Conservation (phyloP, 169 alveolate species). For the Blepharisma undulans region DNA sequence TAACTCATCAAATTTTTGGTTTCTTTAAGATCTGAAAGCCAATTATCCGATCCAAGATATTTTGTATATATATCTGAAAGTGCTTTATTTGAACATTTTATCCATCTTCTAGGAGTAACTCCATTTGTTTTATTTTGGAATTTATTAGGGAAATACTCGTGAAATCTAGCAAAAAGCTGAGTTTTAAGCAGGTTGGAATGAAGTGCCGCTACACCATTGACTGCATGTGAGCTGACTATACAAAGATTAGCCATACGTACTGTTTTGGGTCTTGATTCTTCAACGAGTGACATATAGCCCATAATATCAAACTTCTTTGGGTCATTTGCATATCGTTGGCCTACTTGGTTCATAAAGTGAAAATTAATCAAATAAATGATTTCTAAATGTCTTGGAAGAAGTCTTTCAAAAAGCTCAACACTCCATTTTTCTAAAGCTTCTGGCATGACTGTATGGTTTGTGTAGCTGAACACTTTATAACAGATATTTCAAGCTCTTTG, state of each 20-base stretch:
- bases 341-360: slow-evolving; percentile 85
- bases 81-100: slow-evolving; percentile 90
- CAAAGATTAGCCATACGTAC: slow-evolving; percentile 95
- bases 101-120: slow-evolving; percentile 95
- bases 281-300: slow-evolving; percentile 81
- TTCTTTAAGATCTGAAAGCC: slow-evolving; percentile 86
- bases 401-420: slow-evolving; percentile 85
- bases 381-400: slow-evolving; percentile 92
- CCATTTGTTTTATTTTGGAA: slow-evolving; percentile 94
- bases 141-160: slow-evolving; percentile 87
- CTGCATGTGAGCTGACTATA: slow-evolving; percentile 88
- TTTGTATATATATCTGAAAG: slow-evolving; percentile 87
- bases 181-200: slow-evolving; percentile 89
- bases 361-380: slow-evolving; percentile 90
- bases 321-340: slow-evolving; percentile 56
- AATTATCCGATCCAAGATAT: slow-evolving; percentile 87
- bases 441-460: slow-evolving; percentile 97
- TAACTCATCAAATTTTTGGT: slow-evolving; percentile 75
- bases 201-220: slow-evolving; percentile 95
- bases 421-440: slow-evolving; percentile 98
- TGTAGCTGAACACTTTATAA: slow-evolving; percentile 85
- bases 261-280: slow-evolving; percentile 88
- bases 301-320: slow-evolving; percentile 11
- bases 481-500: slow-evolving; percentile 91
- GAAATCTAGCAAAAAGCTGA: slow-evolving; percentile 88